phyloP scores from a whole-genome alignment of 345 rosid species.

The Arabis hirsuta region DNA sequence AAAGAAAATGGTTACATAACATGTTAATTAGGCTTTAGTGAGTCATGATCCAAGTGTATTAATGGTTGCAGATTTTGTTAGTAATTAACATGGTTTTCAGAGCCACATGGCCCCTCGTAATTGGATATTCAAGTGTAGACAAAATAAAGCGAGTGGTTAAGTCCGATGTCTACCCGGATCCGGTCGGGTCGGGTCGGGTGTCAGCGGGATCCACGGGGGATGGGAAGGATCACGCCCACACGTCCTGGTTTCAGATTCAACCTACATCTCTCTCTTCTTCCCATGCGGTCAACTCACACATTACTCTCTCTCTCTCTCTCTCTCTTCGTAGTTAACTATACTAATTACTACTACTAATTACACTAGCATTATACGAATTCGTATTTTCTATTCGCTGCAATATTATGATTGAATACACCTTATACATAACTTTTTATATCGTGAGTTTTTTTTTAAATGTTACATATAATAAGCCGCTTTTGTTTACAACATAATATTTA shows the following conservation, averaged over 20 bases:
- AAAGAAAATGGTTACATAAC: slow-evolving; percentile 17
- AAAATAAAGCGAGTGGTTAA: slow-evolving; percentile 33
- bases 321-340: not conserved
- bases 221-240: slow-evolving; percentile 59
- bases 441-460: too few species aligned
- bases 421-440: not conserved
- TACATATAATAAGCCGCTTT: too few species aligned
- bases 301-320: slow-evolving; percentile 27
- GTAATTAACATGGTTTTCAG: slow-evolving; percentile 41
- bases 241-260: slow-evolving; percentile 59
- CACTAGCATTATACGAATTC: not conserved
- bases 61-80: slow-evolving; percentile 38
- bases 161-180: slow-evolving; percentile 32
- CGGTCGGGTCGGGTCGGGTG: slow-evolving; percentile 14
- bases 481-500: too few species aligned
- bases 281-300: slow-evolving; percentile 62
- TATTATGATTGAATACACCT: not conserved
- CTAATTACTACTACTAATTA: slow-evolving; percentile 4
- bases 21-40: slow-evolving; percentile 44
- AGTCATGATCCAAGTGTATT: slow-evolving; percentile 41
- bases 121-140: slow-evolving; percentile 37
- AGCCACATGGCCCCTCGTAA: slow-evolving; percentile 40
- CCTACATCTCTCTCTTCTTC: slow-evolving; percentile 49
- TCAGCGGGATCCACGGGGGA: slow-evolving; percentile 18
- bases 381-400: not conserved